A percentile compares a stretch with the other conserved stretches of the same genome.
Conservation (phyloP, 768 basidiomycete species). For the Paxillus rubicundulus region DNA sequence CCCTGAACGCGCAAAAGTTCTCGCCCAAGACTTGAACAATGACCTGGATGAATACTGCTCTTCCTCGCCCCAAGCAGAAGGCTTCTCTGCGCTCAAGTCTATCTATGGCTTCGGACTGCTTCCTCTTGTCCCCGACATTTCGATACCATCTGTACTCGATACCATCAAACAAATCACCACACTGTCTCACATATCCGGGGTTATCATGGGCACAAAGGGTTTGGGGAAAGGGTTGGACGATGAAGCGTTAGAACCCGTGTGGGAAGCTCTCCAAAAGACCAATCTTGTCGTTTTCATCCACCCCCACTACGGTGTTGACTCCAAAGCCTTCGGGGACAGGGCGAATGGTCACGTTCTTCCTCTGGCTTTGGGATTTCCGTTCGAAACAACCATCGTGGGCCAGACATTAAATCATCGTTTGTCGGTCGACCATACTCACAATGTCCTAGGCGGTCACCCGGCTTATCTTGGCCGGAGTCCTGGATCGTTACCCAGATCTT, state of each 20-base stretch:
- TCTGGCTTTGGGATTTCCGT: slow-evolving; percentile 83
- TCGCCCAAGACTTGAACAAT: slow-evolving; percentile 70
- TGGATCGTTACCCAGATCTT: slow-evolving; percentile 76
- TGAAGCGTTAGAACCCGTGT: slow-evolving; percentile 71
- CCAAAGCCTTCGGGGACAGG: slow-evolving; percentile 69
- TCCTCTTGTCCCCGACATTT: slow-evolving; percentile 70
- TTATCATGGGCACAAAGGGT: slow-evolving; percentile 82
- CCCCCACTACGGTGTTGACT: slow-evolving; percentile 81
- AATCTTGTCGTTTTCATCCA: slow-evolving; percentile 80
- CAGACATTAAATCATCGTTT: neutral
- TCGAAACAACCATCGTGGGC: slow-evolving; percentile 84
- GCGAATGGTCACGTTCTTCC: slow-evolving; percentile 88
- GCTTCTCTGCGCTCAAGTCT: slow-evolving; percentile 47
- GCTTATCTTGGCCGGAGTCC: slow-evolving; percentile 74
- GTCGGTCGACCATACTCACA: neutral
- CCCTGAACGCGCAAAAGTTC: slow-evolving; percentile 57
- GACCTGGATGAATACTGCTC: slow-evolving; percentile 82
- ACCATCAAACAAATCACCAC: slow-evolving; percentile 63
- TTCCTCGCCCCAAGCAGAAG: slow-evolving; percentile 45
- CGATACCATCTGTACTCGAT: slow-evolving; percentile 54
- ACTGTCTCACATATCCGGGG: slow-evolving; percentile 64
- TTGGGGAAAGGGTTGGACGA: slow-evolving; percentile 82
- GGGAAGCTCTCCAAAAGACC: slow-evolving; percentile 69
- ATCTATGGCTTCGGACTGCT: slow-evolving; percentile 84
- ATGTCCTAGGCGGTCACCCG: slow-evolving; percentile 60